Evolutionary conservation across 2,329 filamentous ascomycete species (phyloP).

Genomic region (Ophiostoma novo-ulmi): DNA sequence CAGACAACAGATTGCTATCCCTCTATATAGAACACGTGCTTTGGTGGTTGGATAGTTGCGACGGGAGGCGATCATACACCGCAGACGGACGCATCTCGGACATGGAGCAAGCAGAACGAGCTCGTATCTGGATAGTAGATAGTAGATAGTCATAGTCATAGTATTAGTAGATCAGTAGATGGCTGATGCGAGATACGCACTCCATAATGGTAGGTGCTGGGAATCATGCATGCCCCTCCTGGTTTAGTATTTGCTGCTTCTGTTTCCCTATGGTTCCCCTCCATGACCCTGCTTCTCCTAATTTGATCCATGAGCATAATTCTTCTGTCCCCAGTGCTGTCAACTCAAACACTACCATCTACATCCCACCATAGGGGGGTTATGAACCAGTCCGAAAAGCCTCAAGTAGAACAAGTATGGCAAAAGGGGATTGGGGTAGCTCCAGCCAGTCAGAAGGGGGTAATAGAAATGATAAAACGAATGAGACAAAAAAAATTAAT

Average conservation of each 20-base stretch:
- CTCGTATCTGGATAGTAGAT: neutral
- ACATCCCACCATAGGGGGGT: constrained; percentile 5
- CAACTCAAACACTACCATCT: no score
- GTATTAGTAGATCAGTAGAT: no score
- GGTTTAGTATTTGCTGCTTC: no score
- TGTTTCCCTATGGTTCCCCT: no score
- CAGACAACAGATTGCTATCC: neutral
- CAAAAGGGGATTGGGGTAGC: neutral
- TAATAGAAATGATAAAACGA: neutral
- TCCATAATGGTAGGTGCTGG: no score
- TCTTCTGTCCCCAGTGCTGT: no score
- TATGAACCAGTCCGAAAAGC: neutral
- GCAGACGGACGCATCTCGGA: constrained; percentile 2
- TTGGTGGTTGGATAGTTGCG: neutral
- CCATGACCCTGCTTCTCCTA: no score
- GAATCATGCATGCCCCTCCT: no score
- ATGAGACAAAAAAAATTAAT: neutral
- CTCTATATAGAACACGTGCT: neutral
- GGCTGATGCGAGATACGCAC: no score
- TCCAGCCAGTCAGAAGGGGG: neutral
- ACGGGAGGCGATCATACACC: no score
- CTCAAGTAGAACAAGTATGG: constrained; percentile 11
- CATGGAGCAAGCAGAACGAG: neutral
- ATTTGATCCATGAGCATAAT: no score
- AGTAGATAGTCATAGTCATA: no score